phyloP scores from a whole-genome alignment of 2,329 filamentous ascomycete species.

The Geoglossum cookeanum region DNA sequence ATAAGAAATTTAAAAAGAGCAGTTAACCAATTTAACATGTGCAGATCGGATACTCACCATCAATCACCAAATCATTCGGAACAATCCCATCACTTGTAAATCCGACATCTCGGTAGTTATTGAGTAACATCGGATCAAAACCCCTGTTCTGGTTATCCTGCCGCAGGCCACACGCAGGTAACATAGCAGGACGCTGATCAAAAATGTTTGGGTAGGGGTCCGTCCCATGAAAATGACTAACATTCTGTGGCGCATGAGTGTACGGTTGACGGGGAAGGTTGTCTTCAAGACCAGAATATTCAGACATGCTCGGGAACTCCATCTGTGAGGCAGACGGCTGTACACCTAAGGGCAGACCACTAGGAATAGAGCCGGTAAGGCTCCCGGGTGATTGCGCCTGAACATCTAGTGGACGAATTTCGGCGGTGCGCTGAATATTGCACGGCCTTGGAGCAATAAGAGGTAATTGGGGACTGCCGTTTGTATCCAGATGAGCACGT shows the following conservation, averaged over 20 bases:
- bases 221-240: neutral
- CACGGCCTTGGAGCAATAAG: neutral
- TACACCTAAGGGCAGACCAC: neutral
- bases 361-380: neutral
- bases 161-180: neutral
- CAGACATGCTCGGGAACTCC: neutral
- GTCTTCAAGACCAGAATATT: neutral
- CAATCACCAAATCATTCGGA: neutral
- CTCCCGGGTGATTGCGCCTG: neutral
- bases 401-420: neutral
- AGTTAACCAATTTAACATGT: neutral
- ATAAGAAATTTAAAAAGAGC: neutral
- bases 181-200: neutral
- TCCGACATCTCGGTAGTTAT: neutral
- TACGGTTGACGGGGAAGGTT: neutral
- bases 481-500: neutral
- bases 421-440: neutral
- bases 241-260: neutral
- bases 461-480: neutral
- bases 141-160: neutral
- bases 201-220: neutral
- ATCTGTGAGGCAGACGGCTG: neutral
- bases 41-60: neutral
- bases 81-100: neutral
- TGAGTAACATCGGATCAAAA: neutral